phyloP scores from a whole-genome alignment of 768 basidiomycete species.

The Artomyces pyxidatus region DNA sequence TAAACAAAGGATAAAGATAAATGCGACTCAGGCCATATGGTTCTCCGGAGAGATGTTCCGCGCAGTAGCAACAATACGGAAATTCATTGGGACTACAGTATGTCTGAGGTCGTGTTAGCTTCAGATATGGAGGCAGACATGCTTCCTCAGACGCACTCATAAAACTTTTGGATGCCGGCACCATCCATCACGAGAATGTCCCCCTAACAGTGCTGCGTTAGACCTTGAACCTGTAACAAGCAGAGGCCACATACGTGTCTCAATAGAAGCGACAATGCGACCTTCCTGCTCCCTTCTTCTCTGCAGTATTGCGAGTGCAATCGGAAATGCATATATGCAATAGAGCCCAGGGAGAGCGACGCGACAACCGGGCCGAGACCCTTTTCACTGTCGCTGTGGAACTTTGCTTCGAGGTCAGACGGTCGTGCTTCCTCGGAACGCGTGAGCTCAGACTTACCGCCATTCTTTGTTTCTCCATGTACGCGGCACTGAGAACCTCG shows the following conservation, averaged over 20 bases:
- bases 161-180: conserved; percentile 52
- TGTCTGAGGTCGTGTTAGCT: conserved; percentile 36
- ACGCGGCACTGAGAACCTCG: conserved; percentile 73
- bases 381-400: conserved; percentile 71
- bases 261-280: conserved; percentile 48
- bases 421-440: neutral
- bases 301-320: conserved; percentile 29
- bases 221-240: neutral
- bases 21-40: too few species aligned
- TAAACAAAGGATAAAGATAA: too few species aligned
- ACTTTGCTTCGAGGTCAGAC: conserved; percentile 30
- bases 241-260: conserved; percentile 46
- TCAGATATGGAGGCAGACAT: neutral
- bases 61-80: conserved; percentile 76
- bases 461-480: conserved; percentile 84
- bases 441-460: conserved; percentile 36
- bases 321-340: conserved; percentile 77
- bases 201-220: conserved; percentile 36
- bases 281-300: conserved; percentile 20
- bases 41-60: conserved; percentile 43
- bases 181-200: conserved; percentile 79
- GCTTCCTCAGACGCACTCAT: conserved; percentile 44
- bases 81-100: conserved; percentile 64
- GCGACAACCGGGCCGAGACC: conserved; percentile 70
- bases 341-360: conserved; percentile 67